Conservation (phyloP, 345 rosid species). For the Triadica sebifera region DNA sequence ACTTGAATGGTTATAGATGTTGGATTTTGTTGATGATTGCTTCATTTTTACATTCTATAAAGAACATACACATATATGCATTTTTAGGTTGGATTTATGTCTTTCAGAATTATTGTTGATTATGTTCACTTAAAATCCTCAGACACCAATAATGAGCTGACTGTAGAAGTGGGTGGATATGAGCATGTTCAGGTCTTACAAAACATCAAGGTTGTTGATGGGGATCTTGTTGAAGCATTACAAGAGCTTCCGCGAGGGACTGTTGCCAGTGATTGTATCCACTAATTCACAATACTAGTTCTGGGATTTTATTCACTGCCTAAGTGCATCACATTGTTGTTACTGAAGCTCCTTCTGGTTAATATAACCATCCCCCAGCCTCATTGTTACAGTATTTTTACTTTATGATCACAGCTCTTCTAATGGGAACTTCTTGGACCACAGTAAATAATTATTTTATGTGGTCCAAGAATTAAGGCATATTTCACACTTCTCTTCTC, state of each 20-base stretch:
- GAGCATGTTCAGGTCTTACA: constrained; percentile 55
- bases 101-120: constrained; percentile 5
- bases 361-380: neutral
- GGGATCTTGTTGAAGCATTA: constrained; percentile 44
- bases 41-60: neutral
- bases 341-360: neutral
- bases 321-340: neutral
- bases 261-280: constrained; percentile 87
- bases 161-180: constrained; percentile 81
- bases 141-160: constrained; percentile 79
- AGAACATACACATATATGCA: neutral
- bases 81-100: neutral
- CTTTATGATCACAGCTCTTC: neutral
- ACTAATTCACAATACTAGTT: neutral
- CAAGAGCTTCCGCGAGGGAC: constrained; percentile 72
- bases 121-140: constrained; percentile 20
- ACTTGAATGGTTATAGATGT: neutral
- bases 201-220: constrained; percentile 69
- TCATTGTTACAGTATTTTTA: neutral
- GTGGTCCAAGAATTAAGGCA: too few relatives aligned
- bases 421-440: neutral
- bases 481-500: too few relatives aligned
- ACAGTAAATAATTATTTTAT: too few relatives aligned
- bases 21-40: neutral
- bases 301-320: constrained; percentile 12